Evolutionary conservation across 805 yeast genomes (phyloP).

Genomic region (Danielia oregonensis): DNA sequence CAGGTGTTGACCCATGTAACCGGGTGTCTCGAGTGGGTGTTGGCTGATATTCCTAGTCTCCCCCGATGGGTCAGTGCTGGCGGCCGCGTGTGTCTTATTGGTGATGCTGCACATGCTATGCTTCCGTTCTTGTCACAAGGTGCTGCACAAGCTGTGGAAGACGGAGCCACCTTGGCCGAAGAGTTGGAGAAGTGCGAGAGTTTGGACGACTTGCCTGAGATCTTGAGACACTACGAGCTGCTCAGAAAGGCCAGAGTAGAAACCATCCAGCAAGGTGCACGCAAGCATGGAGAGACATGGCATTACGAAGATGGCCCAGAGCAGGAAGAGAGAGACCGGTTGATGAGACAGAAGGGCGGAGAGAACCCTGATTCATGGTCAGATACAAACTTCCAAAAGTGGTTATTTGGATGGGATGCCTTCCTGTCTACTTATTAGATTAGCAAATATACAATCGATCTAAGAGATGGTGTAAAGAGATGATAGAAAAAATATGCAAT

Average conservation of each 20-base stretch:
- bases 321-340: too few relatives aligned
- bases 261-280: conserved; percentile 12
- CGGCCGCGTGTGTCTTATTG: conserved; percentile 16
- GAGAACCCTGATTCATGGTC: too few relatives aligned
- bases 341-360: too few relatives aligned
- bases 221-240: conserved; percentile 5
- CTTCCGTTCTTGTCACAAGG: conserved; percentile 21
- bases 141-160: conserved; percentile 22
- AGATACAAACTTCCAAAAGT: too few relatives aligned
- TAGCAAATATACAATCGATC: too few relatives aligned
- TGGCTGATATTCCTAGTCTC: conserved; percentile 16
- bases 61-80: conserved; percentile 14
- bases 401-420: too few relatives aligned
- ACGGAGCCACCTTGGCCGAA: conserved; percentile 18
- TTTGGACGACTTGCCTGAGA: conserved; percentile 7
- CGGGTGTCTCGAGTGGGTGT: too few relatives aligned
- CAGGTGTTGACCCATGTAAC: too few relatives aligned
- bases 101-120: conserved; percentile 25
- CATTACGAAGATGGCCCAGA: too few relatives aligned
- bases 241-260: conserved; percentile 11
- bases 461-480: too few relatives aligned
- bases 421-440: too few relatives aligned
- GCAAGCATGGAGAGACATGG: conserved; percentile 9
- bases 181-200: conserved; percentile 4
- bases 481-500: too few relatives aligned